phyloP scores from a whole-genome alignment of 208 protist species.

The Acanthamoeba castellanii region DNA sequence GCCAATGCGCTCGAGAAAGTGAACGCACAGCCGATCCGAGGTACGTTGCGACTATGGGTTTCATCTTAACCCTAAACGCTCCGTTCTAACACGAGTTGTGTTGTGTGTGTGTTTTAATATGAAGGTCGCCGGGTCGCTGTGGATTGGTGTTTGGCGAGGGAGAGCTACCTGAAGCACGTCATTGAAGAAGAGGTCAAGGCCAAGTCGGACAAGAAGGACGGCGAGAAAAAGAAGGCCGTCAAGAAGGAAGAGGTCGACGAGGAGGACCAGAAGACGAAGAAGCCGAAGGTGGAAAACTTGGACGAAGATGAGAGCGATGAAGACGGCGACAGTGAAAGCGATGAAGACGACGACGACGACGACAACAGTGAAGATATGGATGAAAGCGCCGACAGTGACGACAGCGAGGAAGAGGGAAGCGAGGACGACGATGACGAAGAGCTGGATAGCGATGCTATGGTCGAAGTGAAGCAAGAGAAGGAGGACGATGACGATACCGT shows the following conservation, averaged over 20 bases:
- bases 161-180: slow-evolving; percentile 49
- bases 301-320: neutral
- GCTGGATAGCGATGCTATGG: neutral
- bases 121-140: slow-evolving; percentile 10
- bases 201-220: neutral
- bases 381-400: neutral
- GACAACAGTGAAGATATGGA: neutral
- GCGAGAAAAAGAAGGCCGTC: neutral
- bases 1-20: slow-evolving; percentile 86
- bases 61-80: neutral
- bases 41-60: neutral
- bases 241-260: neutral
- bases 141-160: slow-evolving; percentile 35
- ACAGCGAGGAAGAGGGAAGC: neutral
- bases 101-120: no score
- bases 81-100: neutral
- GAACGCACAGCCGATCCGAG: slow-evolving; percentile 83
- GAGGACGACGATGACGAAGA: slow-evolving; percentile 35
- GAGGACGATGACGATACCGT: neutral
- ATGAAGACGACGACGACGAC: neutral
- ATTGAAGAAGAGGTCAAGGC: slow-evolving; percentile 12
- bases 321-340: neutral
- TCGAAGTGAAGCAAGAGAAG: slow-evolving; percentile 17
- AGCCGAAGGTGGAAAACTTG: neutral
- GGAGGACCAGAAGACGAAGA: neutral